Evolutionary conservation across 2,329 filamentous ascomycete genomes (phyloP), one percentile per base, ranked within the genome.

Genomic region (Pseudogymnoascus sp.): DNA sequence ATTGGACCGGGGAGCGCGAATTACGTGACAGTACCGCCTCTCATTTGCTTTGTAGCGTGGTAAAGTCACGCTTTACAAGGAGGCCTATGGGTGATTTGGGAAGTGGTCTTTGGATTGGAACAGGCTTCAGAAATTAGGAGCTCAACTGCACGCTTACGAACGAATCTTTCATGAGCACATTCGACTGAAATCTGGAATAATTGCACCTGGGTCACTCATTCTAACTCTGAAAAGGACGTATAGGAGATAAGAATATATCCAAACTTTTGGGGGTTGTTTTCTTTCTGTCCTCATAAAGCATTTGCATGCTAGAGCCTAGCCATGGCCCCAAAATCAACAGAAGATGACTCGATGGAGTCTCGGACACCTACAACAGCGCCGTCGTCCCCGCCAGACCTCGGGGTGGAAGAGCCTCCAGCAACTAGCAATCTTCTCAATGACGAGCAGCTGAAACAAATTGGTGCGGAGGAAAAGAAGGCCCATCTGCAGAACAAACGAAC

Each of bases 401-500:
- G 37, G 11, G 49, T n/a, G 33, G 61, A 60, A 29, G 45, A 61
- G 14, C 45, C 38, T 8, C 60, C 41, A 59, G 29, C n/a, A 26
- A 35, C 23, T 12, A 62, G 45, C 45, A 62, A 35, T 23, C 11
- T 49, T n/a, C 35, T 60, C 35, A 39, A 38, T 26, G 69, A 72
- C 61, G 69, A 72, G 43, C 68, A 70, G 19, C 43, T 33, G 19
- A 38, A 64, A 58, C 64, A 66, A 11, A 65, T 72, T 38, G 61
- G 66, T 6, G 64, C 68, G 35, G 78, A 81, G 62, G 80, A 82
- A 63, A 75, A 79, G 41, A 80, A 79, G 23, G 78, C 78, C 0
- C 72, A 70, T 6, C 70, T 73, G 7, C 75, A 75, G 52, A 85
- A 86, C 49, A 77, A 80, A 11, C 78, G 78, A 45, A 72, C 73